phyloP scores from a whole-genome alignment of 371 early-diverging fungal species.

The Mucor irregularis region DNA sequence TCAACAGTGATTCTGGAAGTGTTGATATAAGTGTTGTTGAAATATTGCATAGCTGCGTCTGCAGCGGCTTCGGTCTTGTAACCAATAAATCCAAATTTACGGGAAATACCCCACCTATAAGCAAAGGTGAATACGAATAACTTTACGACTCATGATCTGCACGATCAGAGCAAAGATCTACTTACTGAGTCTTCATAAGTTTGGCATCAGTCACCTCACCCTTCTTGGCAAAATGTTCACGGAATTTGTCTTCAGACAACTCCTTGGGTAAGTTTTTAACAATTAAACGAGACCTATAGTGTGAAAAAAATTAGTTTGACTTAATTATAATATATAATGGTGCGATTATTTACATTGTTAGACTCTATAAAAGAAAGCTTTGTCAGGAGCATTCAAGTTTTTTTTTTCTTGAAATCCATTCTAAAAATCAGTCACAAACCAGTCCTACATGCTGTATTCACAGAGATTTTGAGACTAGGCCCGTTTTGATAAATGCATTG shows the following conservation, averaged over 20 bases:
- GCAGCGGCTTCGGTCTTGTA: conserved; percentile 87
- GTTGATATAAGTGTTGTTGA: conserved; percentile 90
- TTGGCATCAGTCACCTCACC: conserved; percentile 93
- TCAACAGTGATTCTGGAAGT: conserved; percentile 87
- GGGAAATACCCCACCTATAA: conserved; percentile 71
- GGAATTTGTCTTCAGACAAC: conserved; percentile 79
- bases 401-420: too few species aligned
- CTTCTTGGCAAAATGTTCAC: conserved; percentile 81
- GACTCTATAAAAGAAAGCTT: too few species aligned
- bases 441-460: too few species aligned
- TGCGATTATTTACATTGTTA: too few species aligned
- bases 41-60: conserved; percentile 76
- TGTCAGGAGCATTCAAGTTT: too few species aligned
- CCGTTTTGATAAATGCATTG: too few species aligned
- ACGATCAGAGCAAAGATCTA: neutral
- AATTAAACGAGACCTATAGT: conserved; percentile 72
- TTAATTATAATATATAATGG: too few species aligned
- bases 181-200: conserved; percentile 80
- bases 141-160: neutral
- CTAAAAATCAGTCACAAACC: too few species aligned
- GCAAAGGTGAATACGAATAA: too few species aligned
- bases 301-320: too few species aligned
- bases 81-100: conserved; percentile 93
- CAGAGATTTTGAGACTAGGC: too few species aligned
- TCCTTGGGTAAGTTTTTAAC: conserved; percentile 94